Evolutionary conservation across 805 yeast genomes (phyloP).

Genomic region (Scheffersomyces stipitis): DNA sequence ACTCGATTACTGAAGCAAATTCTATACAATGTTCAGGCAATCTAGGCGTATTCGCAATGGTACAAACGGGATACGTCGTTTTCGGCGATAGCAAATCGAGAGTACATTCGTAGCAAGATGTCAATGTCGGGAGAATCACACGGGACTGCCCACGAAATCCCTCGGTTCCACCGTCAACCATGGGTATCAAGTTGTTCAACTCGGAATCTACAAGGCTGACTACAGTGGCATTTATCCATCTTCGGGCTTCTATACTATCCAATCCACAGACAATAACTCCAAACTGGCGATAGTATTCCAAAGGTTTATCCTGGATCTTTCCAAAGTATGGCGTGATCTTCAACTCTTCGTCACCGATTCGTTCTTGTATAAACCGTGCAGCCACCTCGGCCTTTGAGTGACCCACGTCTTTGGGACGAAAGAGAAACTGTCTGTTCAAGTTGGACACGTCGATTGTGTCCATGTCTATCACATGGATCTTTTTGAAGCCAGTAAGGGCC

Average conservation of each 20-base stretch:
- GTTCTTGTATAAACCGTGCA: constrained; percentile 49
- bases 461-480: constrained; percentile 75
- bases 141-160: constrained; percentile 92
- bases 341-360: constrained; percentile 41
- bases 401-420: constrained; percentile 62
- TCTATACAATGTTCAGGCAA: constrained; percentile 93
- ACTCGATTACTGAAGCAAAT: constrained; percentile 76
- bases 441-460: constrained; percentile 79
- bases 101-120: constrained; percentile 93
- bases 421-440: constrained; percentile 73
- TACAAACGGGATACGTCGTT: constrained; percentile 82
- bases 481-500: constrained; percentile 64
- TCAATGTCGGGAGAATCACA: constrained; percentile 78
- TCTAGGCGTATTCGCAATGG: constrained; percentile 92
- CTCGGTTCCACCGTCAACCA: constrained; percentile 95
- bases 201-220: constrained; percentile 60
- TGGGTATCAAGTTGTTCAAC: constrained; percentile 31
- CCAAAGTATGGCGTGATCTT: constrained; percentile 59
- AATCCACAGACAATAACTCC: constrained; percentile 80
- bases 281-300: constrained; percentile 65
- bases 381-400: constrained; percentile 67
- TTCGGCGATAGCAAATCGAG: constrained; percentile 66
- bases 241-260: constrained; percentile 84
- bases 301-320: constrained; percentile 58
- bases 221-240: constrained; percentile 79